Conservation (phyloP, 2,329 filamentous ascomycete species). For the Samsoniella hepiali region DNA sequence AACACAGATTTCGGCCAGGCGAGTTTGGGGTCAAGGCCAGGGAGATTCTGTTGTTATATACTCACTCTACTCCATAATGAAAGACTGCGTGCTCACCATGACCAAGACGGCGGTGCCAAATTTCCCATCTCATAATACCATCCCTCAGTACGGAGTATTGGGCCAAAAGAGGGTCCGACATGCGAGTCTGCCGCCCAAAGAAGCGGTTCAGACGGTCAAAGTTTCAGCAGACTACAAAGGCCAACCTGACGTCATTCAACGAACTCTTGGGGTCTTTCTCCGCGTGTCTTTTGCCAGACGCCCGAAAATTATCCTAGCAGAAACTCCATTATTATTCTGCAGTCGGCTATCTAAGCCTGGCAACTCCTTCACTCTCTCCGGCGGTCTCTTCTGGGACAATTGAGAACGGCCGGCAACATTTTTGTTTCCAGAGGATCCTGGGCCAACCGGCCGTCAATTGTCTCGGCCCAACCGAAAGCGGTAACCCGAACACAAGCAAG, state of each 20-base stretch:
- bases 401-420: not conserved
- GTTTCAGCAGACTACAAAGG: not conserved
- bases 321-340: not conserved
- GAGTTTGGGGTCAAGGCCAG: too few species aligned
- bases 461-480: conserved; percentile 6
- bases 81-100: too few species aligned
- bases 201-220: not conserved
- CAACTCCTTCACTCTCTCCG: not conserved
- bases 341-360: not conserved
- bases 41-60: too few species aligned
- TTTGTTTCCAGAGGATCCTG: not conserved
- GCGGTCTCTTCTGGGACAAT: not conserved
- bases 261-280: not conserved
- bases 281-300: not conserved
- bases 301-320: not conserved
- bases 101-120: not conserved
- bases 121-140: not conserved
- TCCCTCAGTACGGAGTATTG: not conserved
- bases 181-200: not conserved
- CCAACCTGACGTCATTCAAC: not conserved
- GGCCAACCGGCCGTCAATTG: not conserved
- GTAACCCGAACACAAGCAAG: conserved; percentile 8
- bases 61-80: too few species aligned
- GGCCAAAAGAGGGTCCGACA: not conserved
- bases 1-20: not conserved